Percentiles rank a stretch among this genome's conserved stretches.
phyloP scores from a whole-genome alignment of 2,329 filamentous ascomycete genomes.

The Aspergillus proliferans region DNA sequence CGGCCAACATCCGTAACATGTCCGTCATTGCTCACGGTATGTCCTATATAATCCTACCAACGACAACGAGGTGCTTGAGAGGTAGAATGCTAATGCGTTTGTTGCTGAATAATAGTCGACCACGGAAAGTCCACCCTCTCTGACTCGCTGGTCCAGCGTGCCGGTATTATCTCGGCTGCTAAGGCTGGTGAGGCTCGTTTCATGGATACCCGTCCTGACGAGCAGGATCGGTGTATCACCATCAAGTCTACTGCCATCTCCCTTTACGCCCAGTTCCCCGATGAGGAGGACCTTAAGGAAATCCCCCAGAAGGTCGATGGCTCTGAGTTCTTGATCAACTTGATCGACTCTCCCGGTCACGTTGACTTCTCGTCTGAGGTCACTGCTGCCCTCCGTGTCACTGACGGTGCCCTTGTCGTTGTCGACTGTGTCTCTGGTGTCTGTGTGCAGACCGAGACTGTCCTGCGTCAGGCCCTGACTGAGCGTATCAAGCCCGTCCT shows the following conservation, averaged over 20 bases:
- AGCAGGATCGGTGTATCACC: constrained; percentile 99
- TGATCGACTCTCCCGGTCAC: constrained; percentile 99
- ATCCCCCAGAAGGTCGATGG: constrained; percentile 82
- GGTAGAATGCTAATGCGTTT: background rate
- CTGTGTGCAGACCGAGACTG: constrained; percentile 99
- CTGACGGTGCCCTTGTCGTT: constrained; percentile 98
- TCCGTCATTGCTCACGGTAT: constrained; percentile 97
- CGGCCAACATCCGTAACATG: constrained; percentile 79
- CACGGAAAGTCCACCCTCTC: constrained; percentile 99
- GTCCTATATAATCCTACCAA: constrained; percentile 16
- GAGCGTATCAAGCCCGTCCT: constrained; percentile 99
- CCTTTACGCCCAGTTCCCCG: constrained; percentile 77
- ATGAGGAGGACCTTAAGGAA: constrained; percentile 87
- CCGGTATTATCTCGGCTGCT: constrained; percentile 97
- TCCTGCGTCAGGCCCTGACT: constrained; percentile 95
- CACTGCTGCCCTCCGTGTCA: constrained; percentile 98
- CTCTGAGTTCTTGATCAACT: constrained; percentile 98
- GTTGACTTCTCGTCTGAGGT: constrained; percentile 99
- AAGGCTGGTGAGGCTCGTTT: constrained; percentile 95
- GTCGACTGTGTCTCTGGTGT: constrained; percentile 99
- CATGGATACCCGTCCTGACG: constrained; percentile 93
- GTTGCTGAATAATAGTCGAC: constrained; percentile 58
- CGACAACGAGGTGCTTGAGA: background rate
- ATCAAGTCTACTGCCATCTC: constrained; percentile 99
- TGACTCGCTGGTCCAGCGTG: constrained; percentile 98